Conservation (phyloP, 352 stramenopile species). For the Phytophthora brassicae region DNA sequence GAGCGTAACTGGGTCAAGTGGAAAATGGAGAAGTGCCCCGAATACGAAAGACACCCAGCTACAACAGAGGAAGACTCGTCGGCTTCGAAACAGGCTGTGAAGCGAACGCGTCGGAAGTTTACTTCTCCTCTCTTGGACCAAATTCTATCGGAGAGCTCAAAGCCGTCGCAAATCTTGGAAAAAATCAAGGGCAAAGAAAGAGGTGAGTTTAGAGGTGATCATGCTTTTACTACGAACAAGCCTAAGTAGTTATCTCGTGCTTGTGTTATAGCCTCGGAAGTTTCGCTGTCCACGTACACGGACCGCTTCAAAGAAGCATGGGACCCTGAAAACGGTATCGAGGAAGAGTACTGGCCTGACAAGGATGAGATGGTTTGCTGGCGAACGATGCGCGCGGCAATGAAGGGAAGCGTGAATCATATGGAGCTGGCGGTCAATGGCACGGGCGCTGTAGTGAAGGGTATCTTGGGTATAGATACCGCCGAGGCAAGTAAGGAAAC, state of each 20-base stretch:
- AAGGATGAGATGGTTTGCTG: slow-evolving; percentile 91
- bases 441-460: slow-evolving; percentile 66
- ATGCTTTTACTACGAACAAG: neutral
- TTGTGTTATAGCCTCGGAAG: slow-evolving; percentile 46
- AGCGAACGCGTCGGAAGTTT: slow-evolving; percentile 31
- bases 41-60: slow-evolving; percentile 62
- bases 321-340: slow-evolving; percentile 95
- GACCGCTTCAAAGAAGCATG: slow-evolving; percentile 92
- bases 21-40: slow-evolving; percentile 89
- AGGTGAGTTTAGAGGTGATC: slow-evolving; percentile 28
- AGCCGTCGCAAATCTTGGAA: slow-evolving; percentile 70
- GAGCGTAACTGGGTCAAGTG: slow-evolving; percentile 91
- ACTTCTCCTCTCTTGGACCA: slow-evolving; percentile 68
- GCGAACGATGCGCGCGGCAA: slow-evolving; percentile 79
- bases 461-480: slow-evolving; percentile 52
- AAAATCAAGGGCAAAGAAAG: slow-evolving; percentile 73
- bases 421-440: slow-evolving; percentile 69
- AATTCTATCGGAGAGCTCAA: slow-evolving; percentile 78
- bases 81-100: slow-evolving; percentile 26
- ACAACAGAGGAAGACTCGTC: slow-evolving; percentile 17
- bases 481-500: slow-evolving; percentile 24
- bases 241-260: neutral
- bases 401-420: slow-evolving; percentile 73
- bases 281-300: slow-evolving; percentile 79
- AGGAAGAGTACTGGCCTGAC: slow-evolving; percentile 95